Evolutionary conservation across 768 basidiomycete species (phyloP).

Genomic region (Tephrocybe sp.): DNA sequence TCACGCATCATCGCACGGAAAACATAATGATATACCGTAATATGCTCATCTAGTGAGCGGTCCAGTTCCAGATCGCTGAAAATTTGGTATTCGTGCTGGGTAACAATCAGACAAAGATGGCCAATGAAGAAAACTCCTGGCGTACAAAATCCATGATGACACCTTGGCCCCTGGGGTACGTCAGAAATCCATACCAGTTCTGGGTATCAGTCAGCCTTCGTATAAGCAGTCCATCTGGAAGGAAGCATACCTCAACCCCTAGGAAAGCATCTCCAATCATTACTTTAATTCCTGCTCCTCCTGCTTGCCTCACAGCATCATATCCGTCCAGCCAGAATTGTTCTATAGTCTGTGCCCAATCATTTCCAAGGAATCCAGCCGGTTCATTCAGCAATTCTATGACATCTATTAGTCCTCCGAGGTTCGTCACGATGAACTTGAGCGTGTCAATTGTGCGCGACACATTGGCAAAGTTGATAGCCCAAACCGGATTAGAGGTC

Average conservation of each 20-base stretch:
- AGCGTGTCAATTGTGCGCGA: constrained; percentile 59
- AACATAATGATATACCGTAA: constrained; percentile 30
- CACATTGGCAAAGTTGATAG: constrained; percentile 45
- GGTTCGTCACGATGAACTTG: constrained; percentile 48
- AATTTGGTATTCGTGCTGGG: constrained; percentile 72
- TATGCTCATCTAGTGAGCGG: constrained; percentile 56
- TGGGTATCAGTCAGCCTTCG: constrained; percentile 25
- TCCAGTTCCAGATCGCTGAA: constrained; percentile 60
- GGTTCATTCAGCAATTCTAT: constrained; percentile 74
- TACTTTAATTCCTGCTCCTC: constrained; percentile 48
- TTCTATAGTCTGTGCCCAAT: constrained; percentile 43
- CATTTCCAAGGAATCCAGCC: constrained; percentile 47
- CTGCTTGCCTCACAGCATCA: constrained; percentile 50
- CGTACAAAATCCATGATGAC: constrained; percentile 67
- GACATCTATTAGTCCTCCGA: constrained; percentile 59
- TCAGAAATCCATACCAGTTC: constrained; percentile 64
- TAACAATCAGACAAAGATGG: constrained; percentile 1
- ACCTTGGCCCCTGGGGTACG: constrained; percentile 48
- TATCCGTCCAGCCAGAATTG: constrained; percentile 66
- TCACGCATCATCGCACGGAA: neutral
- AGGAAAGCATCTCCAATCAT: constrained; percentile 77
- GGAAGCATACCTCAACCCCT: constrained; percentile 45
- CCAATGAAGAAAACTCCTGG: neutral
- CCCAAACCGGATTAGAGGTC: constrained; percentile 58
- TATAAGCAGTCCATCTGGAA: constrained; percentile 4